Evolutionary conservation across 2,329 filamentous ascomycete species (phyloP).

Genomic region (Alternaria triticina): DNA sequence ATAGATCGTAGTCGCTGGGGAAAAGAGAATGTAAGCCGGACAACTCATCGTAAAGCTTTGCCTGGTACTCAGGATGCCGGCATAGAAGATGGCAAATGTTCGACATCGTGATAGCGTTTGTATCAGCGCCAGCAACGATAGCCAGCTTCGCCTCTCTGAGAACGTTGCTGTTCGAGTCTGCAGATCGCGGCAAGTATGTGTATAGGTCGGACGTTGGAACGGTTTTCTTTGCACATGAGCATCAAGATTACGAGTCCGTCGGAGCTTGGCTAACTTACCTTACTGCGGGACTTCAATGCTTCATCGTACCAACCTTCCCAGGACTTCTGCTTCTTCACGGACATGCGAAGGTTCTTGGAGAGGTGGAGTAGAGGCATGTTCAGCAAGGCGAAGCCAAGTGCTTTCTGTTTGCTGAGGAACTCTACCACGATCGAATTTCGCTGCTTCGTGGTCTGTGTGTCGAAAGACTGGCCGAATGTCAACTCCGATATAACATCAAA

Average conservation of each 20-base stretch:
- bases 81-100: constrained; percentile 60
- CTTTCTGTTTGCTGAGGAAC: background rate
- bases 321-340: background rate
- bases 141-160: constrained; percentile 19
- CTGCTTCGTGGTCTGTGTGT: background rate
- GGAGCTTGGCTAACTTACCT: constrained; percentile 1
- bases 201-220: constrained; percentile 14
- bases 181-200: constrained; percentile 16
- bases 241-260: too few relatives aligned
- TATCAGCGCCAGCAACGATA: constrained; percentile 54
- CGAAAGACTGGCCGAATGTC: background rate
- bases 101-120: constrained; percentile 58
- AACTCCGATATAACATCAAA: background rate
- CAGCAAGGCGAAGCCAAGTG: background rate
- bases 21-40: constrained; percentile 1
- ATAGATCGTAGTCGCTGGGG: constrained; percentile 8
- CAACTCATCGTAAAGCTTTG: constrained; percentile 17
- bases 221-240: constrained; percentile 13
- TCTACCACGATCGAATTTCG: background rate
- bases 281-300: constrained; percentile 11
- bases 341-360: background rate
- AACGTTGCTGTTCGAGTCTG: constrained; percentile 2
- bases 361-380: background rate
- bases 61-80: constrained; percentile 43
- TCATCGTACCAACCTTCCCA: constrained; percentile 15